phyloP scores from a whole-genome alignment of 2,329 filamentous ascomycete genomes.

The Albophoma yamanashiensis region DNA sequence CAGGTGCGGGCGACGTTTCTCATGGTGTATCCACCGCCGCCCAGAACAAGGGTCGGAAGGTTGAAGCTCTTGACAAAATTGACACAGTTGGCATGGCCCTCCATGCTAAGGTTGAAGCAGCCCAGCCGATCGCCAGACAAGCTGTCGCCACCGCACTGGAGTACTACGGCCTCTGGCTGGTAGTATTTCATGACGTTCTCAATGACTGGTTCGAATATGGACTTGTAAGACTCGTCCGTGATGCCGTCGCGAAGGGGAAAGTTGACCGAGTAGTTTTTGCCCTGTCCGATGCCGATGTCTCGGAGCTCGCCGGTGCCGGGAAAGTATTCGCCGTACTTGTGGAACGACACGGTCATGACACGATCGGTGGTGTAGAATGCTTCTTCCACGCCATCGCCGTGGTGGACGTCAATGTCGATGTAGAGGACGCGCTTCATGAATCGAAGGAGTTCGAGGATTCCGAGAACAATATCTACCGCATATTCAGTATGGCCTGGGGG shows the following conservation, averaged over 20 bases:
- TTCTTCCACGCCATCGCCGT: conserved; percentile 87
- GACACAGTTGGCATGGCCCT: conserved; percentile 89
- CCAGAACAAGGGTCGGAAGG: conserved; percentile 81
- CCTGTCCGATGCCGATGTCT: conserved; percentile 77
- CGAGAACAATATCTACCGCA: conserved; percentile 76
- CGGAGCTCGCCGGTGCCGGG: conserved; percentile 82
- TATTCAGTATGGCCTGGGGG: neutral
- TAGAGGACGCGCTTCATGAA: conserved; percentile 94
- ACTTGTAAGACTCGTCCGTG: conserved; percentile 79
- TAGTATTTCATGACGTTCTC: conserved; percentile 79
- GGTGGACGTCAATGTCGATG: conserved; percentile 92
- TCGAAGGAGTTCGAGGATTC: conserved; percentile 82
- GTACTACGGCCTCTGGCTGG: conserved; percentile 80
- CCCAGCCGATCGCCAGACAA: conserved; percentile 89
- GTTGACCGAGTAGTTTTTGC: conserved; percentile 85
- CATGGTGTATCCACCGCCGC: conserved; percentile 93
- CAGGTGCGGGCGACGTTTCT: conserved; percentile 94
- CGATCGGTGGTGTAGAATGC: conserved; percentile 89
- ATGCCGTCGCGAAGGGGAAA: conserved; percentile 89
- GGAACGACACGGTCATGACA: conserved; percentile 87
- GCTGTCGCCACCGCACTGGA: conserved; percentile 93
- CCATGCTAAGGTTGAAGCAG: conserved; percentile 96
- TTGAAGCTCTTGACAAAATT: conserved; percentile 80
- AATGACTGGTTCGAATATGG: conserved; percentile 86
- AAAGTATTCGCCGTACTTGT: conserved; percentile 97